phyloP scores from a whole-genome alignment of 148 eudicot genomes.

The Chenopodium berlandieri region DNA sequence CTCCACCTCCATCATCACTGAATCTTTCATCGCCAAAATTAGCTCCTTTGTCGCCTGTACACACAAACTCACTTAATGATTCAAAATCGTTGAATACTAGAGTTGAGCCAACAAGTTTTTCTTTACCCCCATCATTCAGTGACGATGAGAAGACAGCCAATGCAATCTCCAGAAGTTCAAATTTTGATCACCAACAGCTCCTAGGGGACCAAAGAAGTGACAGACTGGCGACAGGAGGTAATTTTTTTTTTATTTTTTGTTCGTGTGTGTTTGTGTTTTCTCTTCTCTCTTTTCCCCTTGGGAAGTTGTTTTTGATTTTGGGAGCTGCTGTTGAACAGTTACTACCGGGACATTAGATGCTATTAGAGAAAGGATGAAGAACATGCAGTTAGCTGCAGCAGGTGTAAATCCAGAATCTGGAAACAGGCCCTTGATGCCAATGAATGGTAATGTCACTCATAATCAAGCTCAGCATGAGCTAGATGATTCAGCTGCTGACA shows the following conservation, averaged over 20 bases:
- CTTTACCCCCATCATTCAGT: slow-evolving; percentile 68
- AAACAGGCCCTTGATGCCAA: slow-evolving; percentile 50
- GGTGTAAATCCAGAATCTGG: slow-evolving; percentile 60
- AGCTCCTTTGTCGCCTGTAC: slow-evolving; percentile 75
- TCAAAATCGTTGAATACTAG: slow-evolving; percentile 48
- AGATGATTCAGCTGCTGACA: slow-evolving; percentile 39
- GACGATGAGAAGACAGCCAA: slow-evolving; percentile 53
- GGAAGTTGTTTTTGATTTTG: slow-evolving; percentile 1
- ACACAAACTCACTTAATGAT: slow-evolving; percentile 57
- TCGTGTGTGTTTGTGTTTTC: no score
- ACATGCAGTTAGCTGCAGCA: slow-evolving; percentile 80
- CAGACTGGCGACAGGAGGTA: slow-evolving; percentile 69
- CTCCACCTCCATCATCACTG: slow-evolving; percentile 86
- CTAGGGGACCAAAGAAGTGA: slow-evolving; percentile 55
- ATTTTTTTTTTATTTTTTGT: neutral
- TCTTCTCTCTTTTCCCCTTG: neutral
- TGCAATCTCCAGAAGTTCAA: slow-evolving; percentile 36
- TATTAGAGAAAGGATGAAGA: slow-evolving; percentile 93
- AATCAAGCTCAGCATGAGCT: slow-evolving; percentile 37
- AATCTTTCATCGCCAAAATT: slow-evolving; percentile 74
- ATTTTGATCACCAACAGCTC: slow-evolving; percentile 36
- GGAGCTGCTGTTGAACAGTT: slow-evolving; percentile 38
- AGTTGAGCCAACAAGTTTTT: slow-evolving; percentile 68
- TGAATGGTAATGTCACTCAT: slow-evolving; percentile 52
- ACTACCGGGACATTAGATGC: slow-evolving; percentile 76